Percentiles rank a stretch among this genome's conserved stretches.
These are phyloP conservation scores for Argentina anserina DNA, from an alignment of 306 rosid species.

Conservation along the genomic window DNA sequence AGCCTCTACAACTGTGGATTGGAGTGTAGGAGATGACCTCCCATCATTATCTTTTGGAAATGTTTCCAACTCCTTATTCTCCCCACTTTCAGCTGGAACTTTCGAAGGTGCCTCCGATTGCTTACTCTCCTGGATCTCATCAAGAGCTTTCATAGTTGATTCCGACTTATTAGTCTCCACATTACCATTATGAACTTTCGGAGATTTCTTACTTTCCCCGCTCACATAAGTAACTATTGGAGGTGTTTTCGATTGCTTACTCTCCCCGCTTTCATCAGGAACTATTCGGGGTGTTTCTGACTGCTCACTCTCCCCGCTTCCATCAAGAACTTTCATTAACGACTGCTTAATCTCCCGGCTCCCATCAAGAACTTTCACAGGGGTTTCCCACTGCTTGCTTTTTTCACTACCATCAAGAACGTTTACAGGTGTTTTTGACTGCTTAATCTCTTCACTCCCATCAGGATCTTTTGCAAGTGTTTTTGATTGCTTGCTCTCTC, in stretches of 20 bases:
- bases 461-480: slow-evolving; percentile 9
- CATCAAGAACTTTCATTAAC: slow-evolving; percentile 21
- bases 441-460: slow-evolving; percentile 21
- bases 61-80: neutral
- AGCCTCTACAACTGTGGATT: slow-evolving; percentile 12
- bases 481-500: slow-evolving; percentile 3
- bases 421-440: slow-evolving; percentile 12
- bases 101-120: too few species aligned
- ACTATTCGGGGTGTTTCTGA: slow-evolving; percentile 9
- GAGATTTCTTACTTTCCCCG: too few species aligned
- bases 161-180: slow-evolving; percentile 11
- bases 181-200: too few species aligned
- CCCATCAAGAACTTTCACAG: slow-evolving; percentile 18
- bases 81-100: too few species aligned
- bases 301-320: slow-evolving; percentile 9
- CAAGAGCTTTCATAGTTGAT: too few species aligned
- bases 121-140: too few species aligned
- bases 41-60: slow-evolving; percentile 20
- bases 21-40: neutral
- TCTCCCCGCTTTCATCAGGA: slow-evolving; percentile 13
- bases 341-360: slow-evolving; percentile 8
- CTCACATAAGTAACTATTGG: too few species aligned
- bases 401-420: slow-evolving; percentile 13
- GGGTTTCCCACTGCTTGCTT: slow-evolving; percentile 4
- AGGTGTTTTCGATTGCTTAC: neutral